Evolutionary conservation across 345 rosid species (phyloP).

Genomic region (Rhodamnia argentea): DNA sequence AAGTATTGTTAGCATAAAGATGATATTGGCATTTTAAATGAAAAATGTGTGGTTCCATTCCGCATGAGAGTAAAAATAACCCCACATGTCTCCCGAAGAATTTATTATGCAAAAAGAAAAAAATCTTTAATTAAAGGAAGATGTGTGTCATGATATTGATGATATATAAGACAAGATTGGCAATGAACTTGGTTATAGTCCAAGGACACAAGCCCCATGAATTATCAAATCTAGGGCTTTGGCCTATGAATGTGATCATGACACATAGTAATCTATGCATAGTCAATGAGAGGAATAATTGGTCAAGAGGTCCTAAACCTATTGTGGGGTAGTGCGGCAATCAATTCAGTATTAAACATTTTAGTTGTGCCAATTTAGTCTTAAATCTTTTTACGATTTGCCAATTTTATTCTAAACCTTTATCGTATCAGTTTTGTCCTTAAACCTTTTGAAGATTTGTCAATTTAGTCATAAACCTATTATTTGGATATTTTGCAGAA

Average conservation of each 20-base stretch:
- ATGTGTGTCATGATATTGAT: not conserved
- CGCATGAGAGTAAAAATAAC: not conserved
- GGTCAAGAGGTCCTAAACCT: too few species aligned
- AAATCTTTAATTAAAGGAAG: not conserved
- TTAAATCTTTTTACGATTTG: too few species aligned
- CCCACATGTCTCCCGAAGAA: not conserved
- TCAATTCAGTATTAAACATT: too few species aligned
- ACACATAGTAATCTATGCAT: not conserved
- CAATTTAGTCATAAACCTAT: too few species aligned
- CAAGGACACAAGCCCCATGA: not conserved
- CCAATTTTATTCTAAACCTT: too few species aligned
- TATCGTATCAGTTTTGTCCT: too few species aligned
- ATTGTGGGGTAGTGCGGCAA: too few species aligned
- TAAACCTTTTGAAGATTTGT: too few species aligned
- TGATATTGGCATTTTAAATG: not conserved
- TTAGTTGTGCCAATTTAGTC: too few species aligned
- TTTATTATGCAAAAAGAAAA: not conserved
- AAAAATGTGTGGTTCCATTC: not conserved
- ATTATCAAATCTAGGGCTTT: not conserved
- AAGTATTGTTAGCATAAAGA: not conserved
- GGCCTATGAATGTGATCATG: not conserved
- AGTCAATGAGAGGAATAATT: not conserved
- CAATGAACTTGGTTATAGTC: not conserved
- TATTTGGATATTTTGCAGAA: too few species aligned
- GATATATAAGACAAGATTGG: not conserved